phyloP scores from a whole-genome alignment of 345 rosid genomes.

The Populus euphratica region DNA sequence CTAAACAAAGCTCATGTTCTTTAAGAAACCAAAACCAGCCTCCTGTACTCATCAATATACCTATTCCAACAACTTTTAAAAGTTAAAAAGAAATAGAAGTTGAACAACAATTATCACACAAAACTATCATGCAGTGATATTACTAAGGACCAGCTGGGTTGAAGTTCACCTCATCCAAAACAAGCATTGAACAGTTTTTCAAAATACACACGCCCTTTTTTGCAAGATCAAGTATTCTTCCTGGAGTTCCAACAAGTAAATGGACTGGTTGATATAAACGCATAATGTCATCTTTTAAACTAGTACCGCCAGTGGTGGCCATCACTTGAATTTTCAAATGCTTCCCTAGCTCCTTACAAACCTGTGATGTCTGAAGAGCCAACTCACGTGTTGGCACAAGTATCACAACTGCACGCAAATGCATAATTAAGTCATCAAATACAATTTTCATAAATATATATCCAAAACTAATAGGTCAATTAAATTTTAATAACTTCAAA shows the following conservation, averaged over 20 bases:
- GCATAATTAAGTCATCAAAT: neutral
- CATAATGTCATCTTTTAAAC: conserved; percentile 99
- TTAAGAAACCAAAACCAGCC: neutral
- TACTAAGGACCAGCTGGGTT: neutral
- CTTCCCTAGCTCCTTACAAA: conserved; percentile 97
- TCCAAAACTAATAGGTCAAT: neutral
- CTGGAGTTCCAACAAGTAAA: conserved; percentile 97
- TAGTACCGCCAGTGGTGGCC: conserved; percentile 99
- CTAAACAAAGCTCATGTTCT: neutral
- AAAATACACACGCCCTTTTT: conserved; percentile 91
- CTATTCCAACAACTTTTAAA: neutral
- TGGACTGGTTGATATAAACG: conserved; percentile 97
- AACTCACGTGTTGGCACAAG: conserved; percentile 96
- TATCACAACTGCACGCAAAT: conserved; percentile 61
- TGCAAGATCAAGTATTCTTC: conserved; percentile 93
- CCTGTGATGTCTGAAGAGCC: conserved; percentile 99
- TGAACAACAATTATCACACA: neutral
- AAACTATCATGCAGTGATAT: neutral
- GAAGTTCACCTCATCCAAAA: conserved; percentile 86
- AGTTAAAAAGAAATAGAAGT: neutral
- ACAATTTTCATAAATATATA: neutral
- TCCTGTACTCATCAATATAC: neutral
- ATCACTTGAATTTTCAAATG: conserved; percentile 90
- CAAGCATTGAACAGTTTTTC: conserved; percentile 96
- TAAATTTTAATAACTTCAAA: neutral